Conservation (phyloP, 495 filamentous ascomycete species). For the Halenospora varia region DNA sequence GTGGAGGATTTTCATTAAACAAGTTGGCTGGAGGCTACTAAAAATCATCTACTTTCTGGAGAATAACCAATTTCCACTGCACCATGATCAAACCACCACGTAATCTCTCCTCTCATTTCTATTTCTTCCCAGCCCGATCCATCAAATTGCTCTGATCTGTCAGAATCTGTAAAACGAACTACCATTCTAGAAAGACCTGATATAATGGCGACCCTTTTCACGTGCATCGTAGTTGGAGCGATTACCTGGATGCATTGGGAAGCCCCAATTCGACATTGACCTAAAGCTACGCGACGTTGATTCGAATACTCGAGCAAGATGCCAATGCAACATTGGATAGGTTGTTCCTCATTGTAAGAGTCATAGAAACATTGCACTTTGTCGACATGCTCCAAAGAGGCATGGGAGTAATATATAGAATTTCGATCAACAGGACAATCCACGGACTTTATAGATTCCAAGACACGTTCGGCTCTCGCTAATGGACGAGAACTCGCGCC, state of each 20-base stretch:
- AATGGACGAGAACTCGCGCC: not conserved
- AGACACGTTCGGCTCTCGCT: not conserved
- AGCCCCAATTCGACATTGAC: not conserved
- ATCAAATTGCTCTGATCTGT: not conserved
- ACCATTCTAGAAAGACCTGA: not conserved
- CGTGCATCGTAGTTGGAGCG: not conserved
- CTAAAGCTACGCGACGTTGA: not conserved
- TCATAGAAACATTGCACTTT: not conserved
- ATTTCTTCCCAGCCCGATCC: not conserved
- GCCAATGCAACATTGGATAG: not conserved
- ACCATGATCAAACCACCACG: conserved; percentile 1
- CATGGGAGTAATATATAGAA: not conserved
- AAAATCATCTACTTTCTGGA: not conserved
- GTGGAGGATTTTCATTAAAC: not conserved
- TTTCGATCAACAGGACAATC: not conserved
- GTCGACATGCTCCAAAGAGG: not conserved
- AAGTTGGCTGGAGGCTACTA: not conserved
- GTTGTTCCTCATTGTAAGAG: not conserved
- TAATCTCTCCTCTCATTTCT: not conserved
- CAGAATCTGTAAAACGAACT: not conserved
- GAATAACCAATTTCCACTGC: not conserved
- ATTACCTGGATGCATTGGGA: not conserved
- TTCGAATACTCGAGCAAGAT: conserved; percentile 1
- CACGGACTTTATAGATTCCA: not conserved
- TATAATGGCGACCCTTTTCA: not conserved